Evolutionary conservation across 306 rosid species (phyloP).

Genomic region (Prinsepia uniflora): DNA sequence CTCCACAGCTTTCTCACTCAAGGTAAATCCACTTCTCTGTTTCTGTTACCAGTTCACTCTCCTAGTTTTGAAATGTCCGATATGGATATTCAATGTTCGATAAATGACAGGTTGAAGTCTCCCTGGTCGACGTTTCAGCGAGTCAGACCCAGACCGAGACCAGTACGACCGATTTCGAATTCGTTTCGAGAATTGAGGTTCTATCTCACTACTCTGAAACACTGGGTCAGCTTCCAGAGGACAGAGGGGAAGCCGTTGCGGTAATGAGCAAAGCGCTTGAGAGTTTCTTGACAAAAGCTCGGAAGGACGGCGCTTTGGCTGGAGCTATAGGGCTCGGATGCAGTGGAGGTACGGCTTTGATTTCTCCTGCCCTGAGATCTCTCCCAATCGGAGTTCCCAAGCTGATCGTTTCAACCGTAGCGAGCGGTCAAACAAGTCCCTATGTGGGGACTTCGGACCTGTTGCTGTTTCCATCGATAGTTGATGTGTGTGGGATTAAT

Average conservation of each 20-base stretch:
- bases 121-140: conserved; percentile 70
- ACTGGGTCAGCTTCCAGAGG: conserved; percentile 39
- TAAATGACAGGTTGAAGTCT: conserved; percentile 46
- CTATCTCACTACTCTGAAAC: conserved; percentile 36
- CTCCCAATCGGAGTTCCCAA: conserved; percentile 83
- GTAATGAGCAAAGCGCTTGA: conserved; percentile 67
- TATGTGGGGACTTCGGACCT: conserved; percentile 75
- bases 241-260: conserved; percentile 69
- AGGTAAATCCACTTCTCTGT: conserved; percentile 30
- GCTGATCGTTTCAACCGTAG: conserved; percentile 78
- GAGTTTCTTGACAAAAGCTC: conserved; percentile 44
- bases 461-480: conserved; percentile 69
- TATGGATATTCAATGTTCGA: background rate
- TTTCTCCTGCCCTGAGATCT: conserved; percentile 56
- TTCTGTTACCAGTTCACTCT: background rate
- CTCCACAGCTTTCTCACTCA: conserved; percentile 37
- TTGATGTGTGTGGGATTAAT: conserved; percentile 75
- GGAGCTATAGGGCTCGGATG: conserved; percentile 84
- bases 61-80: background rate
- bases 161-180: conserved; percentile 38
- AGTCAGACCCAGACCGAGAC: conserved; percentile 34
- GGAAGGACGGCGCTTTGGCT: conserved; percentile 39
- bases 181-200: conserved; percentile 60
- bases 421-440: conserved; percentile 84
- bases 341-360: conserved; percentile 79